Conservation (phyloP, 805 yeast species). For the Saturnispora sekii region DNA sequence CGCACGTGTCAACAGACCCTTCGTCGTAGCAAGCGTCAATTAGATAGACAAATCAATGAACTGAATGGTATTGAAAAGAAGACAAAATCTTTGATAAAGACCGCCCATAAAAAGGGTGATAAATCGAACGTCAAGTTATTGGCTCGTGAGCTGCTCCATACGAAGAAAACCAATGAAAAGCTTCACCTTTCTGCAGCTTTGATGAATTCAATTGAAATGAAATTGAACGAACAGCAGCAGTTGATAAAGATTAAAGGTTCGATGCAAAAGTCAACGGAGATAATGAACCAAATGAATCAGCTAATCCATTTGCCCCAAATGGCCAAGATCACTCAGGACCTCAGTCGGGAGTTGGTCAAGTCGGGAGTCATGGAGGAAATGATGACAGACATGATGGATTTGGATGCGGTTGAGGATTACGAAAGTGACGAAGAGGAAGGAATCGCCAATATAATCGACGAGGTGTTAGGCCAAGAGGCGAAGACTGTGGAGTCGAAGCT, state of each 20-base stretch:
- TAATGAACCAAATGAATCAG: constrained; percentile 83
- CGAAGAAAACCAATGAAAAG: constrained; percentile 64
- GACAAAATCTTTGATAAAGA: constrained; percentile 66
- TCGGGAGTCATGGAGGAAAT: constrained; percentile 86
- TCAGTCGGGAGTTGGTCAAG: constrained; percentile 79
- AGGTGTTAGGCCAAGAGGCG: constrained; percentile 1
- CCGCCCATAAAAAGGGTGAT: constrained; percentile 70
- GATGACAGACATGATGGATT: constrained; percentile 84
- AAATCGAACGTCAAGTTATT: constrained; percentile 63
- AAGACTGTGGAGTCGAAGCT: not conserved
- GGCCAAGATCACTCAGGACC: constrained; percentile 71
- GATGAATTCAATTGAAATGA: constrained; percentile 75
- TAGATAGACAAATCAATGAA: constrained; percentile 67
- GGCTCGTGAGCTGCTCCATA: constrained; percentile 71
- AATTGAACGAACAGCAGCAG: constrained; percentile 85
- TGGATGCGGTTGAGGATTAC: constrained; percentile 53
- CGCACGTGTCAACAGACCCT: constrained; percentile 69
- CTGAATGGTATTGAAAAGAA: constrained; percentile 55
- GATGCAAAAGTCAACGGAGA: constrained; percentile 63
- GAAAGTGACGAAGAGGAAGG: constrained; percentile 44
- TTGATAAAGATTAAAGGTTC: constrained; percentile 75
- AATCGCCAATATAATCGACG: constrained; percentile 9
- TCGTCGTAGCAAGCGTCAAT: constrained; percentile 74
- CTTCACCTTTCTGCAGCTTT: constrained; percentile 77
- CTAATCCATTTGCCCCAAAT: constrained; percentile 73